A percentile compares a stretch with the other conserved stretches of the same genome.
Conservation (phyloP, 2,329 filamentous ascomycete species). For the Neofusicoccum umdonicola region DNA sequence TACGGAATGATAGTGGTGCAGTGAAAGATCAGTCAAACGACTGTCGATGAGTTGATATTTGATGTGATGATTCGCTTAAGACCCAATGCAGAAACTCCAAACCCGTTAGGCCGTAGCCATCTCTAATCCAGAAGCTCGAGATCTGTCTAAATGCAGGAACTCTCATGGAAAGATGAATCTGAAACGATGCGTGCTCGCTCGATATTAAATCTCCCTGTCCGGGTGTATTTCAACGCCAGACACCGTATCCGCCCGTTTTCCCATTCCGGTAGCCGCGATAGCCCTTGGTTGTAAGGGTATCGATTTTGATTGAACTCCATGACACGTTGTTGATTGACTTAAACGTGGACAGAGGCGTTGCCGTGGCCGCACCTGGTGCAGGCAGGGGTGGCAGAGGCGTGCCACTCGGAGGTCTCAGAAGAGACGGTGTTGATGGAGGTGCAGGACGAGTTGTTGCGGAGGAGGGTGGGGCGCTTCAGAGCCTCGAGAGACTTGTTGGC, state of each 20-base stretch:
- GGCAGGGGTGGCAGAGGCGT: conserved; percentile 12
- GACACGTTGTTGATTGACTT: background rate
- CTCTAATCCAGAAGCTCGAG: background rate
- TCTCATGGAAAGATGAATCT: background rate
- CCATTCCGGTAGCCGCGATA: background rate
- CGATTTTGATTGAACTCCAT: background rate
- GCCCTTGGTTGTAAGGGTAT: background rate
- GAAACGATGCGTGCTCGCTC: background rate
- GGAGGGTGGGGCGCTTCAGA: conserved; percentile 13
- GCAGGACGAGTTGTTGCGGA: conserved; percentile 13
- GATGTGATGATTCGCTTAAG: background rate
- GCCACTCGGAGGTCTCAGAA: conserved; percentile 4
- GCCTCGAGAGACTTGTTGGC: conserved; percentile 13
- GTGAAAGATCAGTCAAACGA: background rate
- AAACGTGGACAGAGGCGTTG: conserved; percentile 8
- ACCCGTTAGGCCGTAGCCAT: background rate
- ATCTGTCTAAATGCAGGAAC: background rate
- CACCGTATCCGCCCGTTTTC: background rate
- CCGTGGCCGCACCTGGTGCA: conserved; percentile 14
- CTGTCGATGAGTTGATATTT: background rate
- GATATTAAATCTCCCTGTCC: background rate
- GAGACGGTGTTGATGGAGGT: conserved; percentile 11
- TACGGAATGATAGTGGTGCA: background rate
- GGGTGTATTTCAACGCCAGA: conserved; percentile 7
- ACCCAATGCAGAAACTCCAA: background rate